A percentile compares a stretch with the other conserved stretches of the same genome.
Evolutionary conservation across 768 basidiomycete genomes (phyloP).

Genomic region (Mycena albidolilacea): DNA sequence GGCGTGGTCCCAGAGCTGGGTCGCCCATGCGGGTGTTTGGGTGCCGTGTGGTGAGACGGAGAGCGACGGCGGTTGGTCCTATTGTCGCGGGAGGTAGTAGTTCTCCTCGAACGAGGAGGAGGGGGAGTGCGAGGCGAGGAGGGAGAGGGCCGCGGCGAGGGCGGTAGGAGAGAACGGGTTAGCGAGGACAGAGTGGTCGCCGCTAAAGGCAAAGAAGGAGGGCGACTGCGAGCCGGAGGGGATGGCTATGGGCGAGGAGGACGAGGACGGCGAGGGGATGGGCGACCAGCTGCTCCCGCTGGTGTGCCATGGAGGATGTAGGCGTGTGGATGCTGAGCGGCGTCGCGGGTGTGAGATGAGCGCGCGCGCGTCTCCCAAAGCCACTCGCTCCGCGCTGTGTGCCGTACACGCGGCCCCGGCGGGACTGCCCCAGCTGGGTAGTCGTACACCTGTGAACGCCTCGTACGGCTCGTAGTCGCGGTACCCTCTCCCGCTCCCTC

Average conservation of each 20-base stretch:
- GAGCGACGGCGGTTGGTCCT: slow-evolving; percentile 62
- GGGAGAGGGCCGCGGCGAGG: slow-evolving; percentile 72
- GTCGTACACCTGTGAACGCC: slow-evolving; percentile 32
- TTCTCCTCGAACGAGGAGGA: slow-evolving; percentile 68
- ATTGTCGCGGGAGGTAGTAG: slow-evolving; percentile 51
- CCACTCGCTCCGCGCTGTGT: slow-evolving; percentile 30
- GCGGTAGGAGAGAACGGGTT: slow-evolving; percentile 71
- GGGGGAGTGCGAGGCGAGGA: slow-evolving; percentile 60
- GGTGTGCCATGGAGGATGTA: slow-evolving; percentile 17
- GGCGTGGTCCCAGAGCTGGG: slow-evolving; percentile 75
- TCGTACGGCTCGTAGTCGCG: slow-evolving; percentile 45
- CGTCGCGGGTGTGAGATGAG: slow-evolving; percentile 5
- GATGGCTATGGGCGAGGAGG: slow-evolving; percentile 76
- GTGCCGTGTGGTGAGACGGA: slow-evolving; percentile 72
- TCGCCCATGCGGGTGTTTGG: slow-evolving; percentile 75
- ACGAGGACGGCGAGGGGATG: slow-evolving; percentile 29
- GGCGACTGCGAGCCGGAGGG: slow-evolving; percentile 62
- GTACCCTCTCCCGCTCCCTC: slow-evolving; percentile 44
- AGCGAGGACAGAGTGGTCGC: slow-evolving; percentile 61
- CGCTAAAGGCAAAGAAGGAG: slow-evolving; percentile 65
- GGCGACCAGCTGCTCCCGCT: no score
- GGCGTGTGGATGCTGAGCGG: slow-evolving; percentile 20
- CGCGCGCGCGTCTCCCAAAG: slow-evolving; percentile 40
- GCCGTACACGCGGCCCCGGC: slow-evolving; percentile 47
- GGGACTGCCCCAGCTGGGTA: slow-evolving; percentile 47